Base-by-base conservation (phyloP, 495 filamentous ascomycete genomes). In the Choiromyces venosus region DNA sequence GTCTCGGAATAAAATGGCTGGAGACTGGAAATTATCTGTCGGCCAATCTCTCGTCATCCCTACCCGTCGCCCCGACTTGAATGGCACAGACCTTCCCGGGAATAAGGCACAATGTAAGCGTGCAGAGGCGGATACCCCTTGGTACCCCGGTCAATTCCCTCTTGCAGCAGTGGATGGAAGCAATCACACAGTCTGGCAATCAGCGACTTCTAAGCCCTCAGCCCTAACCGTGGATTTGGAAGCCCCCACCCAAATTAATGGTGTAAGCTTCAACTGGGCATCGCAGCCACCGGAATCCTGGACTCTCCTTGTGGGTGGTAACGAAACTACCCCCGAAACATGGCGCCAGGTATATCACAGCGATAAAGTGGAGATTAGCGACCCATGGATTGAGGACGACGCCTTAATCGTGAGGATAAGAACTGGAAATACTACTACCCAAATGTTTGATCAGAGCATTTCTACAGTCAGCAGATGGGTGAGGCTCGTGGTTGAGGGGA, bases 161-260 rank as follows among this genome's bases (percentile, higher is more conserved):
- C 83, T 91, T 40, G 85, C 87, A 0, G 90, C 88, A 0, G 87
- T 91, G 37, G 91, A 94, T 75, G 91, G 91, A 66, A 88, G 89
- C 1, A 84, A 87, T 0, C 86, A 87, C 37, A 94, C 91, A 0
- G 87, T 87, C 68, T 94, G 91, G 91, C 91, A 92, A 76, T 91
- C 91, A 0, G 79, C 82, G 1, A 80, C 82, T 6, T 84, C 87
- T 65, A 79, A 79, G 0, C 85, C 86, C 0, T 71, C 87, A 3
- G 84, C 85, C 0, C 74, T 92, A 12, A 79, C 85, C 14, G 83
- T 88, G 3, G 81, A 85, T 16, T 82, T 87, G 25, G 78, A 81
- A 4, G 40, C 64, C 21, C 64, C 75, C 7, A 75, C 79, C 37
- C 81, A 82, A 25, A 83, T 92, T 52, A 81, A 82, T 0, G 85